Conservation (phyloP, 139 green algal genomes). For the Spirogloea muscicola region DNA sequence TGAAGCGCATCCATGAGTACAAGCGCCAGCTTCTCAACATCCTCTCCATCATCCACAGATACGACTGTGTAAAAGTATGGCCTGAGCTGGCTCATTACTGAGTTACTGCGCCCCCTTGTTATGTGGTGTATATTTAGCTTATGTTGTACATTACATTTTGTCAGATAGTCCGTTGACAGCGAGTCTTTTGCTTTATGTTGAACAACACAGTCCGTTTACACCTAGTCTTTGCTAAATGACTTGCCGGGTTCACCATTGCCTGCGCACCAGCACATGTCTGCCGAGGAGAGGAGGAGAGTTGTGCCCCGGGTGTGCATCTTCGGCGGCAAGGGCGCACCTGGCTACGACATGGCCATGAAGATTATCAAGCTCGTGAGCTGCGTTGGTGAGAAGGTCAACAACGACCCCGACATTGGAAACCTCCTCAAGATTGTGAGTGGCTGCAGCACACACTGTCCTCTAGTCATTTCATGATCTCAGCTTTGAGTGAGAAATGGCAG, state of each 20-base stretch:
- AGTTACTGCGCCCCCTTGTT: too few species aligned
- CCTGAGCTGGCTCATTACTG: background rate
- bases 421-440: slow-evolving; percentile 84
- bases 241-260: too few species aligned
- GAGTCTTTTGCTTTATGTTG: too few species aligned
- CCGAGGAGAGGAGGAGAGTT: slow-evolving; percentile 61
- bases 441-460: too few species aligned
- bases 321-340: slow-evolving; percentile 94
- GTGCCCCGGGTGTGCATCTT: slow-evolving; percentile 87
- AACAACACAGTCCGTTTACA: too few species aligned
- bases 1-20: slow-evolving; percentile 95
- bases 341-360: slow-evolving; percentile 97
- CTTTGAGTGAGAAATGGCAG: too few species aligned
- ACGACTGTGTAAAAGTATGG: slow-evolving; percentile 75
- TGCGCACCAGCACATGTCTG: slow-evolving; percentile 72
- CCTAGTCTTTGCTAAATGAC: too few species aligned
- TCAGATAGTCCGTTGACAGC: too few species aligned
- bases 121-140: too few species aligned
- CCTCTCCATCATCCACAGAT: slow-evolving; percentile 76
- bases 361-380: slow-evolving; percentile 94
- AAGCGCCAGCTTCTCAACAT: slow-evolving; percentile 89
- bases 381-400: slow-evolving; percentile 72
- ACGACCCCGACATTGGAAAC: slow-evolving; percentile 79
- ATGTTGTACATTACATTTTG: too few species aligned
- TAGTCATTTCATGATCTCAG: too few species aligned